Evolutionary conservation across 257 asterid species (phyloP), one percentile per base, ranked within the genome.

Genomic region (Primulina eburnea): DNA sequence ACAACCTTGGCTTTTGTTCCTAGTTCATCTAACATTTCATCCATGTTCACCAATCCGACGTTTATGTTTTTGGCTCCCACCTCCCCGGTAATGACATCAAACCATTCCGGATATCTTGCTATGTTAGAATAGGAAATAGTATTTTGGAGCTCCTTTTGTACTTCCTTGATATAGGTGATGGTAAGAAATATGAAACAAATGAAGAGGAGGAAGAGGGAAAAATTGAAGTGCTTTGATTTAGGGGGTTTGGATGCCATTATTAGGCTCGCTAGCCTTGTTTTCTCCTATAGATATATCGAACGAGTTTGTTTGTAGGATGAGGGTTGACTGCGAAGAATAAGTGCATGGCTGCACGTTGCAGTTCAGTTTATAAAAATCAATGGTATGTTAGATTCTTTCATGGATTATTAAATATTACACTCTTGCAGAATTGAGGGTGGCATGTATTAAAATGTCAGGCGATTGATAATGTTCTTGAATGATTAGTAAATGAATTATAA

Each of bases 291-390:
- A 38, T 53, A 64, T 18, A 37, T 6, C 26, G 26, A 24, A 0
- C 0, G 26, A 24, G 1, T 24, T 24, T 24, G 26, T 1, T 24
- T 24, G 26, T 24, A 24, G 26, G 26, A 24, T 24, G 1, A 24
- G 26, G 26, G 26, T 24, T 24, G 26, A 24, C 1, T 4, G 61
- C 50, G 38, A 62, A 57, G 38, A 50, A 5, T 30, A 67, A 77
- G 85, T 77, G 86, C 26, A 81, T 77, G 89, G 75, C 5, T 64
- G 85, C 83, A 84, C 83, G 82, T 82, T 79, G 76, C 56, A 66
- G 14, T 40, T 53, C 56, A 66, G 14, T 40, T 53, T 70, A 9
- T 76, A 18, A 32, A 24, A 24, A 24, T 24, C 1, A 24, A 24
- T 24, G 26, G 26, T 24, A 24, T 24, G 26, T 24, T 24, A 24